Percentiles rank a stretch among this genome's conserved stretches.
Evolutionary conservation across 2,329 filamentous ascomycete species (phyloP).

Genomic region (Aschersonia sp.): DNA sequence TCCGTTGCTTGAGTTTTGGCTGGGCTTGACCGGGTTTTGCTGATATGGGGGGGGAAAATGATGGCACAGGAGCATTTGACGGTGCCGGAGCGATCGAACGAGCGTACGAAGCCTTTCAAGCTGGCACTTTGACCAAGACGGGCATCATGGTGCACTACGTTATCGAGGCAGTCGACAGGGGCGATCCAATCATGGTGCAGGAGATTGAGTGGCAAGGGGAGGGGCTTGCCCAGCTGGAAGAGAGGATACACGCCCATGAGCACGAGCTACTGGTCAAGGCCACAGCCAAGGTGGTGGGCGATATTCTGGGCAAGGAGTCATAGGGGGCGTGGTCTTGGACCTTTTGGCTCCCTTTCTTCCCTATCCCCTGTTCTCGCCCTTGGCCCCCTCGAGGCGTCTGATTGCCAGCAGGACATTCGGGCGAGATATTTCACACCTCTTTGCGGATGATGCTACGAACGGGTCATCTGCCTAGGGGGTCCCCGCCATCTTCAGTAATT

Average conservation of each 20-base stretch:
- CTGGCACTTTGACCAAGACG: conserved; percentile 50
- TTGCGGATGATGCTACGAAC: too few species aligned
- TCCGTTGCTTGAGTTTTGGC: not conserved
- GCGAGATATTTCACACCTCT: too few species aligned
- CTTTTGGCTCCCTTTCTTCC: too few species aligned
- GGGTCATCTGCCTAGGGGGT: too few species aligned
- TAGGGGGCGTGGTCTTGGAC: too few species aligned
- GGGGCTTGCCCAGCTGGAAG: conserved; percentile 49
- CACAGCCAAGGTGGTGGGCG: conserved; percentile 32
- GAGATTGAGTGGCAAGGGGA: conserved; percentile 48
- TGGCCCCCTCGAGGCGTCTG: too few species aligned
- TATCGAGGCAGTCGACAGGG: conserved; percentile 65
- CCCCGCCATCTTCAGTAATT: too few species aligned
- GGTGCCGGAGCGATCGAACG: conserved; percentile 66
- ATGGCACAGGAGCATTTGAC: conserved; percentile 49
- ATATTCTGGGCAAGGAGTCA: conserved; percentile 13
- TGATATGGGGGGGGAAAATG: not conserved
- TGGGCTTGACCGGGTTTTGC: not conserved
- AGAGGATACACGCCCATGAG: conserved; percentile 62
- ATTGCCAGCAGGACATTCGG: too few species aligned
- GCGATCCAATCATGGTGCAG: conserved; percentile 42
- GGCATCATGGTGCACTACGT: conserved; percentile 89
- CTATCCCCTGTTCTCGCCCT: too few species aligned
- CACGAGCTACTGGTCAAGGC: conserved; percentile 70
- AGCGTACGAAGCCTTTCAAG: conserved; percentile 58